A percentile compares a stretch with the other conserved stretches of the same genome.
Evolutionary conservation across 805 yeast species (phyloP).

Genomic region (Suhomyces pyralidae): DNA sequence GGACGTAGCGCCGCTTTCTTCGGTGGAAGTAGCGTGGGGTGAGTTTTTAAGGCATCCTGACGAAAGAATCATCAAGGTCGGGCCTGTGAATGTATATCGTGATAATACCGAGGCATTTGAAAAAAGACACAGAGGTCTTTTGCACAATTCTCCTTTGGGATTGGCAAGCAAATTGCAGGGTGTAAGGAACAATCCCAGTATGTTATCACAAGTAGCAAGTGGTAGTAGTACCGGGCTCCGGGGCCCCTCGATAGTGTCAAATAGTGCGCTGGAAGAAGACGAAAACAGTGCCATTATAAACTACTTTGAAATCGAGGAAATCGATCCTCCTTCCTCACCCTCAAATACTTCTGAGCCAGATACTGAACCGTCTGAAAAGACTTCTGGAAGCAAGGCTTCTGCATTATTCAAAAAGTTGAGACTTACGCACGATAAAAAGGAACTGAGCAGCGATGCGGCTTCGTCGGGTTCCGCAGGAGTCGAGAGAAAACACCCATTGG

Average conservation of each 20-base stretch:
- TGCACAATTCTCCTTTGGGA: conserved; percentile 60
- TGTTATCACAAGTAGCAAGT: conserved; percentile 39
- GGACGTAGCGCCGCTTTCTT: conserved; percentile 46
- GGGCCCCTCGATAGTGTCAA: conserved; percentile 5
- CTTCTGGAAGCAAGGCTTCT: conserved; percentile 11
- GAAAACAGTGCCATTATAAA: conserved; percentile 69
- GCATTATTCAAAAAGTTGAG: conserved; percentile 17
- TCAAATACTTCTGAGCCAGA: not conserved
- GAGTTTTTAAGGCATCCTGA: conserved; percentile 50
- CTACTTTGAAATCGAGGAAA: conserved; percentile 19
- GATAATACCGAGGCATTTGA: conserved; percentile 51
- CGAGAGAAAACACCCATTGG: conserved; percentile 17
- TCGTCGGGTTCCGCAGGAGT: not conserved
- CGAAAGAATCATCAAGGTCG: conserved; percentile 60
- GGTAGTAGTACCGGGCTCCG: conserved; percentile 28
- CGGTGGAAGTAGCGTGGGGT: conserved; percentile 59
- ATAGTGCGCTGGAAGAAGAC: conserved; percentile 43
- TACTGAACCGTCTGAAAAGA: not conserved
- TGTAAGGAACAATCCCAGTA: conserved; percentile 21
- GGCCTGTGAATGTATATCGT: conserved; percentile 45
- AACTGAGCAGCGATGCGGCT: not conserved
- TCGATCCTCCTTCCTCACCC: conserved; percentile 4
- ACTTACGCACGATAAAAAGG: conserved; percentile 11
- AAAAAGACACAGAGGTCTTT: conserved; percentile 51
- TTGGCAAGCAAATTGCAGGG: conserved; percentile 23